A percentile compares a stretch with the other conserved stretches of the same genome.
Evolutionary conservation across 179 eudicot genomes (phyloP).

Genomic region (Vitellaria paradoxa): DNA sequence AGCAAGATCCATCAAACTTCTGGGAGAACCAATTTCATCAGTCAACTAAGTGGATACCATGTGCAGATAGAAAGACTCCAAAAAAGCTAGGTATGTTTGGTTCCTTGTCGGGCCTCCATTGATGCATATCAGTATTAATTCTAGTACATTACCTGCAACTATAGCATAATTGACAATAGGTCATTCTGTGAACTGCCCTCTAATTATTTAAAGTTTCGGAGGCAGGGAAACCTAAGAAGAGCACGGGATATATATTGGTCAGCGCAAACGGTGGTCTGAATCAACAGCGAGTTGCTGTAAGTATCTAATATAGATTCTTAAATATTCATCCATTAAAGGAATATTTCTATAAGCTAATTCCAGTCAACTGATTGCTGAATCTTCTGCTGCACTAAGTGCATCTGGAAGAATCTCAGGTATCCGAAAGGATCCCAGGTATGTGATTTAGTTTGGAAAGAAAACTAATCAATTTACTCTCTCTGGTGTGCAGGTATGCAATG

Average conservation of each 20-base stretch:
- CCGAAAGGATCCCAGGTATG: too few species aligned
- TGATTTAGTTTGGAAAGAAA: background rate
- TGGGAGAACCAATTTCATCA: conserved; percentile 53
- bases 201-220: conserved; percentile 18
- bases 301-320: conserved; percentile 23
- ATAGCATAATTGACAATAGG: conserved; percentile 6
- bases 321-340: background rate
- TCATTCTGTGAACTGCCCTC: conserved; percentile 1
- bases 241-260: conserved; percentile 67
- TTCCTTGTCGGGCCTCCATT: background rate
- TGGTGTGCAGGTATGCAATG: conserved; percentile 84
- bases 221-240: conserved; percentile 50
- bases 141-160: background rate
- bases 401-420: background rate
- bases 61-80: conserved; percentile 50
- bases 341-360: background rate
- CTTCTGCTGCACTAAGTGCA: background rate
- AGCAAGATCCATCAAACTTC: conserved; percentile 29
- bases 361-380: background rate
- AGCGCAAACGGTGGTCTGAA: conserved; percentile 98
- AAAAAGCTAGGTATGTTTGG: conserved; percentile 29
- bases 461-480: background rate
- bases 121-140: background rate
- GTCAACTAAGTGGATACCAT: conserved; percentile 72
- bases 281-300: conserved; percentile 95